Evolutionary conservation across 2,329 filamentous ascomycete genomes (phyloP), one percentile per base, ranked within the genome.

Genomic region (Zymoseptoria tritici): DNA sequence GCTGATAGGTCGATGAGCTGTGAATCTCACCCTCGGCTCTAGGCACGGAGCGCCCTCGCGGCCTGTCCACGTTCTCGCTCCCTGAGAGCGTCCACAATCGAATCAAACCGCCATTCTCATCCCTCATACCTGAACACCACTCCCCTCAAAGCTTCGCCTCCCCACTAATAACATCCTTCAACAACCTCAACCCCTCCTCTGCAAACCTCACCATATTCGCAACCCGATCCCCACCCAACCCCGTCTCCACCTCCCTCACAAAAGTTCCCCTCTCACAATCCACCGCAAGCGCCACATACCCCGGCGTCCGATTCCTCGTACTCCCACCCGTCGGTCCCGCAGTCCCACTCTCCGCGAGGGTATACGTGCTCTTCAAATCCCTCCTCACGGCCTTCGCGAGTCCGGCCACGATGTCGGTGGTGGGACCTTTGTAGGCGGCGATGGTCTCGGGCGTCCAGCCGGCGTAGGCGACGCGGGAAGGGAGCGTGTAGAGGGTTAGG

Each of bases 131-230:
- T 9, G 1, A 21, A 21, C 50, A n/a, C 24, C 9, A 21, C 16
- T 21, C 6, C 16, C n/a, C 58, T 67, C 66, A 77, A 55, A 76
- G 57, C 68, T 78, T 77, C 42, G 71, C 72, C 54, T 75, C 71
- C 8, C 73, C 76, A 59, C 77, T 77, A 49, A 86, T 77, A 36
- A 83, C 80, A 73, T 86, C 83, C 66, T 76, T 78, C 64, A 86
- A 70, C 62, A 86, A 69, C 67, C 70, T 79, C 74, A 86, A 72
- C 22, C 75, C 83, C 70, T 83, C 83, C 2, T 78, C 75, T 0
- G 84, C 83, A 77, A 87, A 87, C 46, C 72, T 71, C 60, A 86
- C 77, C 85, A 87, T 87, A 68, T 87, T 88, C 55, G 65, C 79
- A 68, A 82, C 79, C 58, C 85, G 74, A 67, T 86, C 79, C 2